Evolutionary conservation across 306 rosid species (phyloP).

Genomic region (Morella rubra): DNA sequence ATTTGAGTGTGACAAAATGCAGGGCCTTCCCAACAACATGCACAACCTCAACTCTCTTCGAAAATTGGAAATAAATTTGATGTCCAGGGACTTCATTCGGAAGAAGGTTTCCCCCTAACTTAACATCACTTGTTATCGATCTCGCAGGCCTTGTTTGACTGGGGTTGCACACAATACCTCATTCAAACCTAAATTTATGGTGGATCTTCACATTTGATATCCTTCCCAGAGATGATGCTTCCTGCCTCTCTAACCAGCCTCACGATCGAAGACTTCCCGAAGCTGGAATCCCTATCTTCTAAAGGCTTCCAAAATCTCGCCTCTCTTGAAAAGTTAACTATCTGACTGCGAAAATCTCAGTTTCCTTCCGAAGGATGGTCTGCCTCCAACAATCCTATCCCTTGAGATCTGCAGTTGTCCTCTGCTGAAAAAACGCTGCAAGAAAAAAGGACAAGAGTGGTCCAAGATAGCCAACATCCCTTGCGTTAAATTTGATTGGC

Average conservation of each 20-base stretch:
- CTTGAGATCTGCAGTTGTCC: accelerated
- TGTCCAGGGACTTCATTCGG: neutral
- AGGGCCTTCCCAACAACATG: conserved; percentile 10
- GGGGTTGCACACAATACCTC: conserved; percentile 19
- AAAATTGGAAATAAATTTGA: too few relatives aligned
- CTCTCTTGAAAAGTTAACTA: conserved; percentile 11
- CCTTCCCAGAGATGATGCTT: conserved; percentile 16
- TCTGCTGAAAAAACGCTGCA: conserved; percentile 1
- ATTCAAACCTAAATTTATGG: too few relatives aligned
- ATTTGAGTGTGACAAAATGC: conserved; percentile 5
- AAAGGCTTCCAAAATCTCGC: conserved; percentile 23
- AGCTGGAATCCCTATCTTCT: conserved; percentile 14
- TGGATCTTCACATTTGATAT: conserved; percentile 1
- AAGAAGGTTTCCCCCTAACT: conserved; percentile 21
- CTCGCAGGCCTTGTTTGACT: neutral
- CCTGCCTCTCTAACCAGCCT: conserved; percentile 15
- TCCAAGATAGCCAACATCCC: conserved; percentile 16
- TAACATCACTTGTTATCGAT: neutral
- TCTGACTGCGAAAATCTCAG: neutral
- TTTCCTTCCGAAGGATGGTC: neutral
- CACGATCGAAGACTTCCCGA: neutral
- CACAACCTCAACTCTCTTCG: conserved; percentile 11
- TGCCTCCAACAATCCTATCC: neutral
- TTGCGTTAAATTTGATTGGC: neutral
- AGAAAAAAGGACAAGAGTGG: neutral